Evolutionary conservation across 2,329 filamentous ascomycete genomes (phyloP), one percentile per base, ranked within the genome.

Genomic region (Colletotrichum tofieldiae): DNA sequence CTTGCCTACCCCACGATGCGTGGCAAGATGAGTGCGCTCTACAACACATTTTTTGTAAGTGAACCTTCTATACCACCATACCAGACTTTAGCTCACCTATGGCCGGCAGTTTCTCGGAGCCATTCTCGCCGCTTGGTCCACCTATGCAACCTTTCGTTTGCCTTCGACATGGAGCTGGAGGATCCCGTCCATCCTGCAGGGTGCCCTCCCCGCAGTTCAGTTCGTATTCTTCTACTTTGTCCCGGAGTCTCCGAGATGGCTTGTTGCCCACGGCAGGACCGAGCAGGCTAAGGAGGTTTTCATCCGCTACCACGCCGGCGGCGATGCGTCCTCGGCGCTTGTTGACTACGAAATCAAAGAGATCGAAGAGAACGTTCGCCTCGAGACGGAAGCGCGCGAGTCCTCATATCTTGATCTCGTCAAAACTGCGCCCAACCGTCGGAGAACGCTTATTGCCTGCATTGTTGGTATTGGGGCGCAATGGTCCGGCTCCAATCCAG

Each of bases 201-300:
- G 75, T 84, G 8, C 88, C 83, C 65, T 85, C 89, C 75, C 82
- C 7, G 66, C 71, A 6, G 32, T 73, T 2, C 70, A 74, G 16
- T 47, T 63, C 35, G 45, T 37, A 1, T 60, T 72, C 37, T 61
- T 68, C 55, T 73, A 58, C 47, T 66, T 62, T 20, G 65, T 92
- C 1, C 90, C 91, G 0, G 90, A 92, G 76, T 90, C 88, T 3
- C 90, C 90, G 3, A 81, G 90, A 69, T 92, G 89, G 89, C 82
- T 91, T 23, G 88, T 90, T 66, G 85, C 86, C 71, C 86, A 89
- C 67, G 84, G 86, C 71, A 85, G 86, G 51, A 80, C 84, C 14
- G 86, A 89, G 8, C 81, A 89, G 64, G 87, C 89, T 0, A 81
- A 86, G 12, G 81, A 82, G 2, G 86, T 87, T 16, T 84, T 92